Evolutionary conservation across 805 yeast species (phyloP), one percentile per base, ranked within the genome.

Genomic region (Huiozyma naganishii): DNA sequence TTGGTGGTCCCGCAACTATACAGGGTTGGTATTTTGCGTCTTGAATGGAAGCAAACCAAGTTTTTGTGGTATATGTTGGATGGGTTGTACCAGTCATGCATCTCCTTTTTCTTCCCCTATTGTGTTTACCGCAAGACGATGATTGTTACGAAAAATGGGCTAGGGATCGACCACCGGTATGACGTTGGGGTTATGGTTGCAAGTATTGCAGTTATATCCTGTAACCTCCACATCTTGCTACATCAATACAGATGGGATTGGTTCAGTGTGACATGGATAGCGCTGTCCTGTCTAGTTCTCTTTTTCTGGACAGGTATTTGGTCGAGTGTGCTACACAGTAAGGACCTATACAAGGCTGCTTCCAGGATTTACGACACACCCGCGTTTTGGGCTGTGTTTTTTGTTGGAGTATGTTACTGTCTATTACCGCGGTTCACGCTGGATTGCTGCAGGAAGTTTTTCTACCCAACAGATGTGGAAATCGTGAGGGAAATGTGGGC

Each of bases 231-330:
- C 58, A 72, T 83, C 44, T 57, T 80, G 50, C 59, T 80, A 48
- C 87, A 80, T 52, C 85, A 81, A 57, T 74, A 74, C 56, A 72
- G 87, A 56, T 84, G 94, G 94, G 94, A 84, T 63, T 83, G 87
- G 86, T 66, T 81, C 39, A 73, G 83, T 5, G 54, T 69, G 9
- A 54, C 80, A 43, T 71, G 80, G 46, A 72, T 75, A 43, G 66
- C 68, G 2, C 53, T 83, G 17, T 81, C 90, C 1, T 71, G 79
- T 38, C 49, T 83, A 28, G 53, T 82, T 12, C 67, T 83, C 32
- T 80, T 74, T 58, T 80, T 73, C 29, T 84, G 94, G 94, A 78
- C 89, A 1, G 90, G 90, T 49, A 69, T 82, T 40, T 84, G 90
- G 90, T 73, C 86, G 10, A 68, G 83, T 4, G 57, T 75, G 0